Percentiles rank a stretch among this genome's conserved stretches.
Conservation (phyloP, 169 alveolate species). For the Neospora caninum region DNA sequence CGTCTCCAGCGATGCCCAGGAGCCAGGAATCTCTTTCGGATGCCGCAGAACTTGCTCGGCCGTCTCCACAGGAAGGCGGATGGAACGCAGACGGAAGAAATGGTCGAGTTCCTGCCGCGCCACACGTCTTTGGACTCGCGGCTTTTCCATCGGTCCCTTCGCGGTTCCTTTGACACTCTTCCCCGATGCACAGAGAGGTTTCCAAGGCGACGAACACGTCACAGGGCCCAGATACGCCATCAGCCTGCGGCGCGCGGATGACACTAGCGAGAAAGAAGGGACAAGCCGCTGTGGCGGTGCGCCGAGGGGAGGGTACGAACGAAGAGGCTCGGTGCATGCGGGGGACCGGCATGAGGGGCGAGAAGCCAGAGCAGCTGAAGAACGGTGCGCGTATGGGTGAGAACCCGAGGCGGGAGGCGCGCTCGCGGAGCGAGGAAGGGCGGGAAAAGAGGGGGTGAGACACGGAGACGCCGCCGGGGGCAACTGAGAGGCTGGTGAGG, state of each 20-base stretch:
- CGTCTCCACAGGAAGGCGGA: constrained; percentile 1
- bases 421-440: no score
- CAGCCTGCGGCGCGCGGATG: neutral
- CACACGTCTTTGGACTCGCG: neutral
- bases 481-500: no score
- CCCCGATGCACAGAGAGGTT: neutral
- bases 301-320: neutral
- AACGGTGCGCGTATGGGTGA: no score
- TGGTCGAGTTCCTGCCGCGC: neutral
- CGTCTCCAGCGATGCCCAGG: neutral
- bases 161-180: neutral
- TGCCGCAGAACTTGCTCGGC: neutral
- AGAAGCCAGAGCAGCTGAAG: neutral
- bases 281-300: neutral
- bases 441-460: no score
- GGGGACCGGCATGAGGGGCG: neutral
- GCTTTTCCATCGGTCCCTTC: neutral
- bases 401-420: no score
- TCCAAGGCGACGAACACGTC: neutral
- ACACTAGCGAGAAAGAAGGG: neutral
- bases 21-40: neutral
- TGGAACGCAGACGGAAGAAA: neutral
- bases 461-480: neutral
- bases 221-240: neutral
- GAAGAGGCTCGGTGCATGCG: neutral